Conservation (phyloP, 2,329 filamentous ascomycete genomes). For the Scedosporium apiospermum region DNA sequence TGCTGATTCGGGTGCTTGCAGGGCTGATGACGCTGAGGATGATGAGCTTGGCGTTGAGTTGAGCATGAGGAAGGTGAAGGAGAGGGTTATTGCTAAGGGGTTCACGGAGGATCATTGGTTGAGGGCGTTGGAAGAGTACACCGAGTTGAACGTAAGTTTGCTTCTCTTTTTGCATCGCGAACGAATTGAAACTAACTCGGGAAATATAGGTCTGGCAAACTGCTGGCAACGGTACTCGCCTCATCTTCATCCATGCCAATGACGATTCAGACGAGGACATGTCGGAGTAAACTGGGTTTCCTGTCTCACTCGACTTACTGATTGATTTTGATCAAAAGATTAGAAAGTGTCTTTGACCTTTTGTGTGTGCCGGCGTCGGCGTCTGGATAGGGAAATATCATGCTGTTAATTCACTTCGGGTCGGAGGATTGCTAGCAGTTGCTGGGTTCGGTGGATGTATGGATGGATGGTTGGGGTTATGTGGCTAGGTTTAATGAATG, state of each 20-base stretch:
- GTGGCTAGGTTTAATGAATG: background rate
- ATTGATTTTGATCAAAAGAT: background rate
- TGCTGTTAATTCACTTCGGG: too few species aligned
- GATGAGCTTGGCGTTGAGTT: conserved; percentile 55
- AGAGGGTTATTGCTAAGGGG: conserved; percentile 88
- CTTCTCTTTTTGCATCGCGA: background rate
- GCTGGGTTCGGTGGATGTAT: background rate
- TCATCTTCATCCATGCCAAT: conserved; percentile 59
- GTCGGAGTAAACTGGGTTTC: conserved; percentile 21
- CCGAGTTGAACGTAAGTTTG: conserved; percentile 72
- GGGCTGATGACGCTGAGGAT: conserved; percentile 55
- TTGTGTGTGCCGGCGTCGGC: background rate
- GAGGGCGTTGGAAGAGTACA: conserved; percentile 81
- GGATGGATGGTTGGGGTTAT: background rate
- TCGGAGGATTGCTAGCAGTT: too few species aligned
- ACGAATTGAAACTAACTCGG: conserved; percentile 25
- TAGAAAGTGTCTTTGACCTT: background rate
- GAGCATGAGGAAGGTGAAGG: conserved; percentile 78
- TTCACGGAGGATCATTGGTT: conserved; percentile 93
- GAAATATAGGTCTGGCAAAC: conserved; percentile 65
- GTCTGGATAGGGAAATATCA: background rate
- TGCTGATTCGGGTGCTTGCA: conserved; percentile 77
- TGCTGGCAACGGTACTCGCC: conserved; percentile 56
- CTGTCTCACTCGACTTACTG: background rate
- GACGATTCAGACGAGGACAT: conserved; percentile 33